Base-by-base conservation (phyloP, 1,284 basidiomycete species). In the Melampsora larici-populina region DNA sequence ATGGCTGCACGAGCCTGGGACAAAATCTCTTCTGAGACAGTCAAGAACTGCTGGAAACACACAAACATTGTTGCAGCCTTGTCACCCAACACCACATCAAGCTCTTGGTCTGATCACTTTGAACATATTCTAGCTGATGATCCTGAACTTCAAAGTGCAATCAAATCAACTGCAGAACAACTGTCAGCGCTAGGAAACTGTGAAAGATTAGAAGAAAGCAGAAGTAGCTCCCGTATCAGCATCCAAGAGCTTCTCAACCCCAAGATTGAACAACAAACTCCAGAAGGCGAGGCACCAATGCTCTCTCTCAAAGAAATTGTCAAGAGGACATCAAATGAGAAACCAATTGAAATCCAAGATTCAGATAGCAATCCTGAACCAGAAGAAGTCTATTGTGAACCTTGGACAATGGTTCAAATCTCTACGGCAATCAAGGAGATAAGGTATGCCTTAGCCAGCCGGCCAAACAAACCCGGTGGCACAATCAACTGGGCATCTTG, bases 1-100 rank as follows among this genome's bases (percentile, higher is more conserved):
- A 64, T 64, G 78, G 81, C 51, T 55, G 18, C 17, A 24, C 51
- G 51, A 55, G 17, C 51, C 6, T 55, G 51, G 51, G 51, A 55
- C 24, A 18, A 21, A 24, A 24, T 55, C 51, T 21, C 51, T 21
- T 18, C 51, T 15, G 51, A 55, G 51, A 55, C 51, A 15, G 24
- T 55, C 24, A 18, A 24, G 17, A 55, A 55, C 51, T 55, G 51
- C 24, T 55, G 51, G 18, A 18, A 24, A 55, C 51, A 55, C 51
- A 55, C 51, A 2, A 55, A 21, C 18, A 55, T 24, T 18, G 24
- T 55, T 55, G 17, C 51, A 21, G 24, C 17, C 17, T 24, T 55
- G 17, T 24, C 17, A 55, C 3, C 51, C 17, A 24, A 55, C 17
- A 21, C 24, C 51, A 55, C 51, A 3, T 36, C 36, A 36, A 36